Evolutionary conservation across 1,284 basidiomycete genomes (phyloP), one percentile per base, ranked within the genome.

Genomic region (Boletus semigastroideus): DNA sequence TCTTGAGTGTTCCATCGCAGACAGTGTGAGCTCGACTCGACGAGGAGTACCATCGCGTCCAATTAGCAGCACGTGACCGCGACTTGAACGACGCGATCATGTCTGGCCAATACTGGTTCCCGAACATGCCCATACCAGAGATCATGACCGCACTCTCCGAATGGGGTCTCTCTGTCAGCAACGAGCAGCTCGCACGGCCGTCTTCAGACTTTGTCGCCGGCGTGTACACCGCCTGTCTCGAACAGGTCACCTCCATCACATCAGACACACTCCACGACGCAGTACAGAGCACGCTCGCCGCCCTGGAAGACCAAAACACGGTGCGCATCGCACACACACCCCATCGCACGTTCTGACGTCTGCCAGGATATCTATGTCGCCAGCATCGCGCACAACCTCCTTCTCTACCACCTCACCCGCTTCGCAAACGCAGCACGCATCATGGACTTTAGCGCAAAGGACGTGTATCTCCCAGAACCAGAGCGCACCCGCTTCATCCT

Each of bases 361-460:
- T 19, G 2, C 9, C 31, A 90, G 85, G 89, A 91, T 44, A 66
- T 89, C 33, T 89, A 87, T 62, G 56, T 69, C 7, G 67, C 80
- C 45, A 78, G 81, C 17, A 63, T 89, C 36, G 72, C 76, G 1
- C 78, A 79, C 58, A 83, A 83, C 60, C 71, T 90, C 55, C 75
- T 90, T 55, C 76, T 85, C 33, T 77, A 80, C 60, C 87, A 90
- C 62, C 73, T 90, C 83, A 77, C 79, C 37, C 79, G 84, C 39
- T 82, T 94, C 34, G 86, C 88, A 1, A 74, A 71, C 41, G 82
- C 86, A 1, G 89, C 92, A n/a, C 79, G 85, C 52, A 79, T 94
- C 43, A 78, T 83, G 54, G 84, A 87, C 66, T 94, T 95, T 68
- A 84, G 78, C 55, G 74, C 89, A 46, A 80, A 78, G 56, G 94